These are phyloP conservation scores for Zizania palustris DNA, from an alignment of 202 grass and related monocot genomes.

Conservation along the genomic window DNA sequence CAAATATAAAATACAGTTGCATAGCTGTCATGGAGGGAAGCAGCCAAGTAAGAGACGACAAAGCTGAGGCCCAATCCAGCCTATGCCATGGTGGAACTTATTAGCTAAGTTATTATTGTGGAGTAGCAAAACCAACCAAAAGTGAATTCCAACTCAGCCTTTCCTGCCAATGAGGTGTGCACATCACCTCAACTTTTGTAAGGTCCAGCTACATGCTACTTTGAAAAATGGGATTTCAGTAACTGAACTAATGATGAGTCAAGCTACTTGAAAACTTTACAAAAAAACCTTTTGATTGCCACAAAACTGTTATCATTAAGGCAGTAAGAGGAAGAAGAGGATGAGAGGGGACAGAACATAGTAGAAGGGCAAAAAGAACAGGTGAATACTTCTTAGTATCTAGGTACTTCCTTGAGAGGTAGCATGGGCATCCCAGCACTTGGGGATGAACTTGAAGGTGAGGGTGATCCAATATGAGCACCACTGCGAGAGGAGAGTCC, in stretches of 20 bases:
- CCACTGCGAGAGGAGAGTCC: slow-evolving; percentile 54
- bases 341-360: slow-evolving; percentile 30
- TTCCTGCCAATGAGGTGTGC: slow-evolving; percentile 52
- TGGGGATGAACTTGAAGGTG: slow-evolving; percentile 58
- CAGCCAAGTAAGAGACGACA: slow-evolving; percentile 49
- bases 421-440: slow-evolving; percentile 71
- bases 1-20: slow-evolving; percentile 44
- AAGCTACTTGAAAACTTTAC: slow-evolving; percentile 75
- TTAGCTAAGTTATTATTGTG: slow-evolving; percentile 53
- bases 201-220: slow-evolving; percentile 57
- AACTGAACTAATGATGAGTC: slow-evolving; percentile 52
- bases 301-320: slow-evolving; percentile 99
- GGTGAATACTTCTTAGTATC: slow-evolving; percentile 64
- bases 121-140: slow-evolving; percentile 54
- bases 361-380: slow-evolving; percentile 47
- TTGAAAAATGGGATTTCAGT: slow-evolving; percentile 52
- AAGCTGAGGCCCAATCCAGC: slow-evolving; percentile 60
- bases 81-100: slow-evolving; percentile 53
- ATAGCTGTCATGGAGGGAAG: slow-evolving; percentile 55
- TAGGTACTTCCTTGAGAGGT: slow-evolving; percentile 83
- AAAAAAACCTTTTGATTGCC: slow-evolving; percentile 91
- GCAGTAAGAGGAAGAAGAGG: slow-evolving; percentile 54
- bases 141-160: slow-evolving; percentile 49
- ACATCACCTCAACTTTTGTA: slow-evolving; percentile 53
- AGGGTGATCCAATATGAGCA: slow-evolving; percentile 55